These are phyloP conservation scores for Raphanus raphanistrum DNA, from an alignment of 345 rosid species.

Conservation along the genomic window DNA sequence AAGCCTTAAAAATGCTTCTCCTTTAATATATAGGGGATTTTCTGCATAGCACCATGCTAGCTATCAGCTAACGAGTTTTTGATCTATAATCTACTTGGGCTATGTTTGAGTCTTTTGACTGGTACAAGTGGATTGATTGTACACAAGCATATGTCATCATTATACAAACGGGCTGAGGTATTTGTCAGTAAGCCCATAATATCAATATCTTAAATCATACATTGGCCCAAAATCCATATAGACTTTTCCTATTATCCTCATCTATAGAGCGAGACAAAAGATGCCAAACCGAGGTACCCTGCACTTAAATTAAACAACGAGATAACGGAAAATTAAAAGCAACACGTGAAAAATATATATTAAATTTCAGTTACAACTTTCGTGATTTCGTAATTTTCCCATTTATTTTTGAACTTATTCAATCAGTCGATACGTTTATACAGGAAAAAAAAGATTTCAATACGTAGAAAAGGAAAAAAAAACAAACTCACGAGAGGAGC, in stretches of 20 bases:
- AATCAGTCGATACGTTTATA: neutral
- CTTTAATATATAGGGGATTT: no score
- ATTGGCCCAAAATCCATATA: conserved; percentile 6
- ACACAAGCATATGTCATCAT: neutral
- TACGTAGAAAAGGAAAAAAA: neutral
- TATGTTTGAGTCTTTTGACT: neutral
- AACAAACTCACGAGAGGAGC: conserved; percentile 28
- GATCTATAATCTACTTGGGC: no score
- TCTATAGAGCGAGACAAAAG: neutral
- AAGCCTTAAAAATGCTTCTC: no score
- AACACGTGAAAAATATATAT: neutral
- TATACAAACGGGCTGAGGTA: conserved; percentile 4
- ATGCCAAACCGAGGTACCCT: neutral
- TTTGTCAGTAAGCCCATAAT: neutral
- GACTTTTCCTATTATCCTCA: neutral
- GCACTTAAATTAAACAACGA: neutral
- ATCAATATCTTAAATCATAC: neutral
- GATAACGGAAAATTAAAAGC: neutral
- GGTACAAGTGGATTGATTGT: neutral
- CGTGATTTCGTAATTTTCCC: neutral
- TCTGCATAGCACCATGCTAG: neutral
- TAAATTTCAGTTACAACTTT: neutral
- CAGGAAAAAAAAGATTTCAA: neutral
- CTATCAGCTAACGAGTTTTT: conserved; percentile 1
- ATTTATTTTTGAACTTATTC: conserved; percentile 17